These are phyloP conservation scores for Potentilla sterilis DNA, from an alignment of 306 rosid species.

Conservation along the genomic window DNA sequence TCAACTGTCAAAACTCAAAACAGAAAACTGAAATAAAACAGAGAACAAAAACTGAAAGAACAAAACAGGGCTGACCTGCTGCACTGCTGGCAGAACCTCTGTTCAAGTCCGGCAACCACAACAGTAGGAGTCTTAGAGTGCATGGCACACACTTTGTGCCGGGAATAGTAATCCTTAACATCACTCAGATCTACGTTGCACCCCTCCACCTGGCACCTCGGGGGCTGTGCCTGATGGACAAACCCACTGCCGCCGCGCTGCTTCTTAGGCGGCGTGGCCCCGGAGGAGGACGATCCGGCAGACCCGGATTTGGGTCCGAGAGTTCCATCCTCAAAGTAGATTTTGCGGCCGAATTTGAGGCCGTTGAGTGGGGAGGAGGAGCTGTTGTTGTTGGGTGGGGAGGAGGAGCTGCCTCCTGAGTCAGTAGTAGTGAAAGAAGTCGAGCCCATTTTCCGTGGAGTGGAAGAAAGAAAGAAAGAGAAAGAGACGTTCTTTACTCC, in stretches of 20 bases:
- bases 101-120: constrained; percentile 67
- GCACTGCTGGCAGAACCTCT: constrained; percentile 98
- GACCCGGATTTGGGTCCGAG: constrained; percentile 31
- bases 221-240: constrained; percentile 50
- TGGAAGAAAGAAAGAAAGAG: not conserved
- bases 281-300: constrained; percentile 29
- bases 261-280: constrained; percentile 43
- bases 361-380: constrained; percentile 65
- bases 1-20: not conserved
- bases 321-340: constrained; percentile 74
- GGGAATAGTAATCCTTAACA: constrained; percentile 83
- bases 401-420: constrained; percentile 44
- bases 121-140: constrained; percentile 86
- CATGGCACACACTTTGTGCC: constrained; percentile 82
- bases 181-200: constrained; percentile 82
- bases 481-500: not conserved
- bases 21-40: not conserved
- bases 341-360: constrained; percentile 65
- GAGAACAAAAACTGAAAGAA: not conserved
- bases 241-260: constrained; percentile 31
- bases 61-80: constrained; percentile 49
- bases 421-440: constrained; percentile 40
- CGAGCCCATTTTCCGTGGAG: constrained; percentile 45
- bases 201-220: constrained; percentile 94
- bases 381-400: constrained; percentile 33